These are phyloP conservation scores for Knoxia roxburghii DNA, from an alignment of 257 asterid genomes.

Conservation along the genomic window DNA sequence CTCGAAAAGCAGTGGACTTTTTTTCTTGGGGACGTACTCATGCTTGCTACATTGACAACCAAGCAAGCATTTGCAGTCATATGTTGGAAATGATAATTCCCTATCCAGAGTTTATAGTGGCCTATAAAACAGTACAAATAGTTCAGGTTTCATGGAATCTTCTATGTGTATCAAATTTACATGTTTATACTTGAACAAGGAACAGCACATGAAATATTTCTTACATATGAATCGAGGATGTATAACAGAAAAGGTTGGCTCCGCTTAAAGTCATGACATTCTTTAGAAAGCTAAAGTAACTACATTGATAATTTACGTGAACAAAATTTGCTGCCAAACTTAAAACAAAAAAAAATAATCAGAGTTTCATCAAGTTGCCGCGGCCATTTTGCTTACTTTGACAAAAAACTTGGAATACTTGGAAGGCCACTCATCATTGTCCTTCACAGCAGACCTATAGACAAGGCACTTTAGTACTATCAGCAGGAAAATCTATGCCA, in stretches of 20 bases:
- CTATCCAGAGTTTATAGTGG: background rate
- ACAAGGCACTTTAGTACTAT: conserved; percentile 6
- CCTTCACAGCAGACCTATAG: conserved; percentile 79
- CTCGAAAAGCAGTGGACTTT: background rate
- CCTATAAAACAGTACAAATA: background rate
- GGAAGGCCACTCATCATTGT: conserved; percentile 98
- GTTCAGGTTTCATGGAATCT: background rate
- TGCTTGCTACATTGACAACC: background rate
- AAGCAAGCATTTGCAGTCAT: background rate
- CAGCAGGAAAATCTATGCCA: background rate
- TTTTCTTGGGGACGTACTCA: background rate
- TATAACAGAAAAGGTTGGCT: background rate
- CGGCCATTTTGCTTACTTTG: conserved; percentile 47
- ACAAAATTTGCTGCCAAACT: background rate
- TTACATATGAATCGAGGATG: background rate
- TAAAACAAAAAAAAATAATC: background rate
- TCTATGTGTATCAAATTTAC: background rate
- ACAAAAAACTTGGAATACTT: conserved; percentile 87
- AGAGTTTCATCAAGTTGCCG: background rate
- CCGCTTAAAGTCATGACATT: background rate
- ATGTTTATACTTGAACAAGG: background rate
- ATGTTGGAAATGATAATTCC: background rate
- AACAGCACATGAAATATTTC: background rate
- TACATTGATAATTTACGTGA: background rate
- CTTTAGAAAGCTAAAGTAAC: background rate